Evolutionary conservation across 192 early-diverging fungal genomes (phyloP).

Genomic region (Glomus cerebriforme): DNA sequence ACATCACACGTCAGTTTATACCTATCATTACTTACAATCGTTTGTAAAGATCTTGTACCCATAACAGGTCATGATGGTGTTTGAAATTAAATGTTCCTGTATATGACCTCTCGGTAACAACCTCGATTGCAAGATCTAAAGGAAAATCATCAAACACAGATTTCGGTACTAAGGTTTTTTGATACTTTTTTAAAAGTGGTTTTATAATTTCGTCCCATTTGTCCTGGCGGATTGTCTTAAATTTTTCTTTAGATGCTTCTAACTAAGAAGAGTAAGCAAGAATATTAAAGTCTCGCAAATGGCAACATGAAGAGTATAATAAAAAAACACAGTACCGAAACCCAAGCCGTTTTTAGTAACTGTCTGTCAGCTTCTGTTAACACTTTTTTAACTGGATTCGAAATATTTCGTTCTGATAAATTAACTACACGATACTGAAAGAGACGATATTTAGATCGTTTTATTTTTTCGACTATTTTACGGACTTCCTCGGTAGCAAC

Average conservation of each 20-base stretch:
- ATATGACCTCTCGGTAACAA: slow-evolving; percentile 14
- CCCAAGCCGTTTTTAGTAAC: slow-evolving; percentile 6
- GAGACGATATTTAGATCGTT: neutral
- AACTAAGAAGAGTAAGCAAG: slow-evolving; percentile 13
- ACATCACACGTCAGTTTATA: neutral
- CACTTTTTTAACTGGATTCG: slow-evolving; percentile 20
- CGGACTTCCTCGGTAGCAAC: neutral
- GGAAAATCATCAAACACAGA: slow-evolving; percentile 27
- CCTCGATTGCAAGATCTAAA: slow-evolving; percentile 14
- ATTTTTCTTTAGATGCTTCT: neutral
- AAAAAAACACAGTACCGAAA: slow-evolving; percentile 15
- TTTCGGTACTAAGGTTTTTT: neutral
- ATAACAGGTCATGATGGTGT: slow-evolving; percentile 21
- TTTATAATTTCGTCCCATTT: slow-evolving; percentile 19
- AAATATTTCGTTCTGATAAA: slow-evolving; percentile 21
- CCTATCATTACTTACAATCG: slow-evolving; percentile 7
- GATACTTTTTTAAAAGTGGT: slow-evolving; percentile 21
- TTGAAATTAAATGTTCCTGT: slow-evolving; percentile 2
- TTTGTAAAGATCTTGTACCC: slow-evolving; percentile 20
- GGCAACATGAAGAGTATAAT: neutral
- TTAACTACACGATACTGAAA: slow-evolving; percentile 4
- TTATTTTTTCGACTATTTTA: slow-evolving; percentile 25
- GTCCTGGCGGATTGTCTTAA: slow-evolving; percentile 1
- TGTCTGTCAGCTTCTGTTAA: neutral
- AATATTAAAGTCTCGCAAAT: slow-evolving; percentile 16